Base-by-base conservation (phyloP, 495 filamentous ascomycete genomes). In the Penicillium waksmanii region DNA sequence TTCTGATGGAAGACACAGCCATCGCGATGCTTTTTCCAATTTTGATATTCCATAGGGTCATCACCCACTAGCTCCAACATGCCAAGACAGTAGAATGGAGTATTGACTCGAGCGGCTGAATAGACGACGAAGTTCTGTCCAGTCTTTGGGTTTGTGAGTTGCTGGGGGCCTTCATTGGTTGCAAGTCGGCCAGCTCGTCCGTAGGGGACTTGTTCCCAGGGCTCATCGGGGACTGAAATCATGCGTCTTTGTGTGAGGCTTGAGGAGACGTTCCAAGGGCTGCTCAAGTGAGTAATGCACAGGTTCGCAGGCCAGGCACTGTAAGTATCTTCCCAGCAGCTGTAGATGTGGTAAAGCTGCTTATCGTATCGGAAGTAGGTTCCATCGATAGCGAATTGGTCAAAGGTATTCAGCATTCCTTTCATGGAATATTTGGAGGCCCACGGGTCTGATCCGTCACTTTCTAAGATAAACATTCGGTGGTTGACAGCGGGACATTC, bases 1-100 rank as follows among this genome's bases (percentile, higher is more conserved):
- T 83, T 80, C 65, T 82, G 79, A 55, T 80, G 79, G 67, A 81
- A 83, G 7, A 82, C 73, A 51, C 76, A 78, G 1, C 77, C 76
- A 2, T 71, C 70, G 8, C 59, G 67, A 53, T 79, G 64, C 57
- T 83, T 83, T 13, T 55, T 51, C 80, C 79, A 82, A 47, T 75
- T 73, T 25, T 74, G 68, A n/a, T 73, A 67, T 42, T 81, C 71
- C 78, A 82, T 81, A 2, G 79, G 79, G 60, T 83, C 77, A 38
- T 73, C 69, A 19, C 79, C 80, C 9, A 80, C 70, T 2, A 82
- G 73, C 67, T 76, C 75, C 33, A 77, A 65, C 54, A 69, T 71
- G 2, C 72, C 75, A 11, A 77, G 65, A 58, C 75, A 78, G 72
- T 80, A 69, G 68, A 79, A 61, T 53, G 66, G 60, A 62, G 79